These are phyloP conservation scores for Huiozyma sinensis DNA, from an alignment of 805 yeast genomes.

Conservation along the genomic window DNA sequence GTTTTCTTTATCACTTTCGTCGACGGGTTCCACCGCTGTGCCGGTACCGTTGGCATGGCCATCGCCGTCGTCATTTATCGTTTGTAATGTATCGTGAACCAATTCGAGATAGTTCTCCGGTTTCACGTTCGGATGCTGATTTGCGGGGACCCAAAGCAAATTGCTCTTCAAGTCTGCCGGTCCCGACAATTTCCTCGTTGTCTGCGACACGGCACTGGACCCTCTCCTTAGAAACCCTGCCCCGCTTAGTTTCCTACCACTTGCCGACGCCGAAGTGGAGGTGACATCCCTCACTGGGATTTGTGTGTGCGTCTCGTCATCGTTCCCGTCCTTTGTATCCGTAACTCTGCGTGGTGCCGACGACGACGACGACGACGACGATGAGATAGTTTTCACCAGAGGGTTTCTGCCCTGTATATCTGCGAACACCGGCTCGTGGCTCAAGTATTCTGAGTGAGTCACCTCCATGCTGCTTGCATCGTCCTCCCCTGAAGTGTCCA, in stretches of 20 bases:
- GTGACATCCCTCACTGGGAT: not conserved
- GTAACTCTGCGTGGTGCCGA: not conserved
- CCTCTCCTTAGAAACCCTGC: conserved; percentile 18
- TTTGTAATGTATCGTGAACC: conserved; percentile 37
- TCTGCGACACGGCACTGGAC: conserved; percentile 3
- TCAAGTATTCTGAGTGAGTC: conserved; percentile 22
- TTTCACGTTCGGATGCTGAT: conserved; percentile 85
- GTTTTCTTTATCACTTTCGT: conserved; percentile 11
- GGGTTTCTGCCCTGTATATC: not conserved
- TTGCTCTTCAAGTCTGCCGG: conserved; percentile 28
- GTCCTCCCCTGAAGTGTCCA: not conserved
- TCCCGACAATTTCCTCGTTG: not conserved
- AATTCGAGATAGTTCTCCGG: conserved; percentile 75
- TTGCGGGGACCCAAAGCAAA: conserved; percentile 92
- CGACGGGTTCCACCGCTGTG: not conserved
- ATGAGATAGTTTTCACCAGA: not conserved
- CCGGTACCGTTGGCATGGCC: not conserved
- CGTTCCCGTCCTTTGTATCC: not conserved
- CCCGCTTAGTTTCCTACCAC: conserved; percentile 15
- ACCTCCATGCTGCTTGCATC: conserved; percentile 21
- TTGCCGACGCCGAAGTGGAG: not conserved
- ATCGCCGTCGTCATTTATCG: conserved; percentile 8
- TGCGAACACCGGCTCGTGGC: conserved; percentile 4
- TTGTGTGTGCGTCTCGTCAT: too few relatives aligned
- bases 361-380: conserved; percentile 1